Conservation (phyloP, 495 filamentous ascomycete species). For the Tuber indicum region DNA sequence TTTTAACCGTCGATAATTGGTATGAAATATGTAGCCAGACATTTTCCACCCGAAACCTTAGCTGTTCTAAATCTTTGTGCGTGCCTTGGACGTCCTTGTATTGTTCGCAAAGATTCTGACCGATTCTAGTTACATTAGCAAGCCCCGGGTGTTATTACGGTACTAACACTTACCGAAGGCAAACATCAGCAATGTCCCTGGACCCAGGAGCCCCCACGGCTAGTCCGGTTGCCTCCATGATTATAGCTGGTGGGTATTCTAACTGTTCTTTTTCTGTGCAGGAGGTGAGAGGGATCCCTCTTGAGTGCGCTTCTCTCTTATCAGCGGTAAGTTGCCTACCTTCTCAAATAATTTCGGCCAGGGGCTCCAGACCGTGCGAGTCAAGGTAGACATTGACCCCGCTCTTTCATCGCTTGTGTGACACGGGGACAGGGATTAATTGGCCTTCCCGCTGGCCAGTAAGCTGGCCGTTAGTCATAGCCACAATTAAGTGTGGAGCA, state of each 20-base stretch:
- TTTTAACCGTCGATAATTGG: conserved; percentile 44
- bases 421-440: too few relatives aligned
- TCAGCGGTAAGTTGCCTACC: too few relatives aligned
- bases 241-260: background rate
- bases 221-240: conserved; percentile 4
- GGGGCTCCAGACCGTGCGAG: too few relatives aligned
- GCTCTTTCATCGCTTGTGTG: too few relatives aligned
- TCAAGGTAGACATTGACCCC: too few relatives aligned
- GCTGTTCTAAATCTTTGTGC: conserved; percentile 40
- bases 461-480: too few relatives aligned
- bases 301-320: background rate
- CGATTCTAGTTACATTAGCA: conserved; percentile 8
- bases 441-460: too few relatives aligned
- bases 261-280: background rate
- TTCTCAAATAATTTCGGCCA: too few relatives aligned
- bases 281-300: background rate
- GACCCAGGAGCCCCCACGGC: background rate
- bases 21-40: conserved; percentile 42
- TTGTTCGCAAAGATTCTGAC: conserved; percentile 14
- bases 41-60: conserved; percentile 41
- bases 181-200: conserved; percentile 17
- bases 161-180: conserved; percentile 22
- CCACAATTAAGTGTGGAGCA: too few relatives aligned
- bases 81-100: conserved; percentile 33
- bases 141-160: background rate